Base-by-base conservation (phyloP, 345 rosid species). In the Sonneratia alba region DNA sequence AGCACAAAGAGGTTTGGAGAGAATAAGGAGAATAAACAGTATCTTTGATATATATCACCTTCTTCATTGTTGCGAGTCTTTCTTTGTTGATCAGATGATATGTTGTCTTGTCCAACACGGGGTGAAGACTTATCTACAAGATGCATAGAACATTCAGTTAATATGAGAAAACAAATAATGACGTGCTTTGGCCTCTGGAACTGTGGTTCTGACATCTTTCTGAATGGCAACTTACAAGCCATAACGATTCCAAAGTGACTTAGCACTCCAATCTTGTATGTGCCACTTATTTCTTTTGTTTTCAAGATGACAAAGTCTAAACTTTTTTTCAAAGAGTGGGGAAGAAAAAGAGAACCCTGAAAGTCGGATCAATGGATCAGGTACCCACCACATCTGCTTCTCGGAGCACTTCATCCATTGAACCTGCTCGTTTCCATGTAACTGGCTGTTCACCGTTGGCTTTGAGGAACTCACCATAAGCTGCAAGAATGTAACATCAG, bases 41-140 rank as follows among this genome's bases (percentile, higher is more conserved):
- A 7, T 69, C 12, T 22, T 65, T 42, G 45, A 34, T 40, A 37
- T 24, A 34, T 59, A 74, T 70, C 76, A 95, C 99, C 97, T 95
- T 92, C 79, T 90, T 95, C 98, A 94, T 94, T 51, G 79, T 83
- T 53, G 97, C 89, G 62, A 95, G 96, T 11, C 89, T 95, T 75
- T 92, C 94, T 78, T 90, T 92, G 84, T 95, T 95, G 80, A 95
- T 85, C 76, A 95, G 85, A 82, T 95, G 99, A 77, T 87, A 95
- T 49, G 97, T 92, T 48, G 99, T 92, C 83, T 92, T 95, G 81
- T 95, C 97, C 81, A 95, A 79, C 47, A 95, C 21, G 0, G 97
- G 99, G 82, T 90, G 97, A 77, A 95, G 99, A 87, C 99, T 95
- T 85, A 95, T 87, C 97, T 92, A 76, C 73, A 73, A 79, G 66